Base-by-base conservation (phyloP, 495 filamentous ascomycete genomes). In the Penicillium angulare region DNA sequence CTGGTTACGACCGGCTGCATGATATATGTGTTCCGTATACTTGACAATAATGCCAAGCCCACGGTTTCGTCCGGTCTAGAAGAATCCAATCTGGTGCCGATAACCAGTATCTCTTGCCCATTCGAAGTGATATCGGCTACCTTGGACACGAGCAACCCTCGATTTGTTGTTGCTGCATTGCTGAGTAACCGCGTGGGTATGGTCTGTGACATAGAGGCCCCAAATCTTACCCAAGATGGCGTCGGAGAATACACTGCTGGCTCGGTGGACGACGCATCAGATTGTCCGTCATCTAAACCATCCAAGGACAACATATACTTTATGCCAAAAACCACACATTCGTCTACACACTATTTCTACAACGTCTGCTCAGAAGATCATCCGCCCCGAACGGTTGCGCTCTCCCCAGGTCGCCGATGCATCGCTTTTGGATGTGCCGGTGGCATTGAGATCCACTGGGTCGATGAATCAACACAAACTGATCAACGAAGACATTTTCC, bases 391-490 rank as follows among this genome's bases (percentile, higher is more conserved):
- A 85, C 80, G 9, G 79, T 90, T 5, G 82, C 86, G 1, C 79
- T 90, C 41, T 88, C 82, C 50, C 87, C 86, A 9, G 80, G 83
- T 24, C 76, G 84, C 24, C 77, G 78, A 16, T 87, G 84, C 56
- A 79, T 88, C 10, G 87, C 86, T 2, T 89, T 89, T 69, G 86
- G 87, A 15, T 88, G 81, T 42, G 73, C 75, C 18, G 71, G 74
- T 7, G 84, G 86, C 7, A 83, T 90, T 34, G 85, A 90, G 54
- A 65, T 90, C 7, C 84, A 87, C 54, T 90, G 87, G 85, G 69
- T 87, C 21, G 85, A 88, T 59, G 79, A 80, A 33, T 55, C 77
- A 22, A 85, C 77, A 3, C 77, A 80, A 1, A 78, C 80, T 50
- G 75, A 82, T 38, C 62, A 68, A 79, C 42, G 83, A 71, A 63